A percentile compares a stretch with the other conserved stretches of the same genome.
These are phyloP conservation scores for Leucocoprinus sp. DNA, from an alignment of 768 basidiomycete genomes.

Conservation along the genomic window DNA sequence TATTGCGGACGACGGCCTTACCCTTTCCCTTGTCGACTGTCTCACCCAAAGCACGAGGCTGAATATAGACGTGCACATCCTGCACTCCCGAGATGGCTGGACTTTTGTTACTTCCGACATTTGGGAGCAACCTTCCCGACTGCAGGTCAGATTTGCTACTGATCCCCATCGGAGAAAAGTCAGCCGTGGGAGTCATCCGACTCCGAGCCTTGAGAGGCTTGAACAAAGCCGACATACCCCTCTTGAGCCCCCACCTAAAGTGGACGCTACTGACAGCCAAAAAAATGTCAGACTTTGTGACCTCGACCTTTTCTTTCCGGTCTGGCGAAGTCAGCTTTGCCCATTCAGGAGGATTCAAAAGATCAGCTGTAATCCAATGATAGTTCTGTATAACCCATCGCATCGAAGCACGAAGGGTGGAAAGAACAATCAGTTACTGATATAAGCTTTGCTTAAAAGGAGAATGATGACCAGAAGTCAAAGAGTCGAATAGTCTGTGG, in stretches of 20 bases:
- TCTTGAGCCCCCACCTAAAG: conserved; percentile 50
- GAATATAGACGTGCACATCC: conserved; percentile 5
- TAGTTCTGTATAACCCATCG: conserved; percentile 31
- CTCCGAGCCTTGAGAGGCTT: conserved; percentile 18
- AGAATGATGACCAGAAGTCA: conserved; percentile 11
- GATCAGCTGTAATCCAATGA: conserved; percentile 62
- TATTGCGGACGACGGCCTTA: conserved; percentile 18
- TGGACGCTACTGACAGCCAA: conserved; percentile 62
- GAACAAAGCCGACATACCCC: conserved; percentile 43
- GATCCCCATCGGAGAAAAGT: not conserved
- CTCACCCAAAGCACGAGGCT: not conserved
- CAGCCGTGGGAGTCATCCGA: not conserved
- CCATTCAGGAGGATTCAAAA: conserved; percentile 64
- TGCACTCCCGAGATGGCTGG: not conserved
- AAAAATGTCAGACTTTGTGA: conserved; percentile 71
- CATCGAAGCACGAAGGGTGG: not conserved
- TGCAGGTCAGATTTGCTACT: not conserved
- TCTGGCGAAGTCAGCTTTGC: conserved; percentile 35
- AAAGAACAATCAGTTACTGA: conserved; percentile 11
- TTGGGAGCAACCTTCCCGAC: not conserved
- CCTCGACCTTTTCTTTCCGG: conserved; percentile 28
- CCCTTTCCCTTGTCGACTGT: conserved; percentile 17
- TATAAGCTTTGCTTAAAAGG: conserved; percentile 6
- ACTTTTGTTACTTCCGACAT: conserved; percentile 1
- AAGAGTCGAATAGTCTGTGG: conserved; percentile 7